Conservation (phyloP, 768 basidiomycete genomes). For the Udeniomyces megalosporus region DNA sequence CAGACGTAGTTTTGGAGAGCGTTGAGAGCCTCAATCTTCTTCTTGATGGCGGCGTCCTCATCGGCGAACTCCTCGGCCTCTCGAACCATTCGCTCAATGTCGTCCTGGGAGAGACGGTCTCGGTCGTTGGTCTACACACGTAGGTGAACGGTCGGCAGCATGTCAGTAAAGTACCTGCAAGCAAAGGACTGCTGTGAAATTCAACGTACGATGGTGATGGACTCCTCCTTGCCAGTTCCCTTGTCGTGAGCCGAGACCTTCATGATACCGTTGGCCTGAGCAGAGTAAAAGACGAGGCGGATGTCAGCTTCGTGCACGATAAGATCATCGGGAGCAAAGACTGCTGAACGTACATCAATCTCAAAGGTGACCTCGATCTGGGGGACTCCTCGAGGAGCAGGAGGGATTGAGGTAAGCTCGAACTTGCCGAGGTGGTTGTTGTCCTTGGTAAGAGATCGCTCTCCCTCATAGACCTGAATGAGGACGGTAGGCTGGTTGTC, state of each 20-base stretch:
- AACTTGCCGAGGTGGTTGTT: slow-evolving; percentile 97
- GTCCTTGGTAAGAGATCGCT: slow-evolving; percentile 93
- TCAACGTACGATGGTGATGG: slow-evolving; percentile 85
- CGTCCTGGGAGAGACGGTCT: slow-evolving; percentile 94
- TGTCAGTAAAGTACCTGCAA: too few species aligned
- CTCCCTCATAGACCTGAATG: slow-evolving; percentile 95
- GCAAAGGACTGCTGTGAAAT: too few species aligned
- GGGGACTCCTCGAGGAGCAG: slow-evolving; percentile 40
- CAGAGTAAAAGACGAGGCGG: background rate
- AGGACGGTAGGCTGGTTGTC: slow-evolving; percentile 62
- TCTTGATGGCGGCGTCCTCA: slow-evolving; percentile 41
- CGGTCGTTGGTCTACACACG: slow-evolving; percentile 73
- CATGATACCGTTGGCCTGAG: slow-evolving; percentile 72
- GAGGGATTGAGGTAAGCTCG: slow-evolving; percentile 16
- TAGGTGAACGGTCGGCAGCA: too few species aligned
- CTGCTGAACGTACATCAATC: slow-evolving; percentile 70
- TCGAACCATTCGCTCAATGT: slow-evolving; percentile 91
- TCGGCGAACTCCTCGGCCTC: slow-evolving; percentile 92
- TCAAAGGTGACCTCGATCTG: slow-evolving; percentile 86
- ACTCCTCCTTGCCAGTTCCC: slow-evolving; percentile 35
- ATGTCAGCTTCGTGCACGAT: background rate
- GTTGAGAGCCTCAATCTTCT: slow-evolving; percentile 34
- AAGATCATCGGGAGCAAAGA: slow-evolving; percentile 45
- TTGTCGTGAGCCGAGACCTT: slow-evolving; percentile 79
- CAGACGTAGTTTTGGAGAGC: slow-evolving; percentile 38